Evolutionary conservation across 176 grass and related monocot species (phyloP).

Genomic region (Bonia amplexicaulis): DNA sequence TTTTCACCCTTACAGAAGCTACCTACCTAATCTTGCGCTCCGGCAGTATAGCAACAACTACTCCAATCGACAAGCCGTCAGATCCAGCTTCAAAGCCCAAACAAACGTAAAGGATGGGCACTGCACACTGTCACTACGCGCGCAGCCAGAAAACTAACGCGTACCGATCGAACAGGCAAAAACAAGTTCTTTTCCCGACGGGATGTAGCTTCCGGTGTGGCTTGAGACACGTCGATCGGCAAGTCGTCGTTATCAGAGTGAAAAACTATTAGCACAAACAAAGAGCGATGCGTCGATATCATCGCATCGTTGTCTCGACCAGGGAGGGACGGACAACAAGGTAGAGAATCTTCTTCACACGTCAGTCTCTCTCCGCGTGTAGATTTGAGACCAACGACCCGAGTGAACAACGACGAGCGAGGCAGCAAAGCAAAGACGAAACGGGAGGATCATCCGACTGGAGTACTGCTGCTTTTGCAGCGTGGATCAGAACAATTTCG

Average conservation of each 20-base stretch:
- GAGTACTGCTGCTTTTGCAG: too few relatives aligned
- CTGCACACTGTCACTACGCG: not conserved
- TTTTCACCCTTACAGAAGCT: not conserved
- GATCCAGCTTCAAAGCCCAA: not conserved
- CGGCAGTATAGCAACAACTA: not conserved
- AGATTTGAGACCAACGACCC: not conserved
- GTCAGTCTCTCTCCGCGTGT: slow-evolving; percentile 25
- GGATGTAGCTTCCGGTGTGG: not conserved
- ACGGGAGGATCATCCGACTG: not conserved
- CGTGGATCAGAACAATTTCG: not conserved
- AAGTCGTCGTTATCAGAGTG: not conserved
- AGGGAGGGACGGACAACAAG: not conserved
- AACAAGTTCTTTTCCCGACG: not conserved
- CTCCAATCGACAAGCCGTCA: not conserved
- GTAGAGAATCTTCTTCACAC: not conserved
- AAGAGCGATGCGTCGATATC: too few relatives aligned
- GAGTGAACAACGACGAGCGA: not conserved
- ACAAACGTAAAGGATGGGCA: not conserved
- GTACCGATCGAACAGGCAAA: not conserved
- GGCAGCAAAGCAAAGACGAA: not conserved
- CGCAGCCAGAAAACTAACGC: not conserved
- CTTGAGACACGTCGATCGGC: not conserved
- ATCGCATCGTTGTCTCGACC: not conserved
- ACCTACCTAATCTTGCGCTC: not conserved
- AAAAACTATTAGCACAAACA: not conserved